Evolutionary conservation across 169 alveolate genomes (phyloP).

Genomic region (Cryptosporidium felis): DNA sequence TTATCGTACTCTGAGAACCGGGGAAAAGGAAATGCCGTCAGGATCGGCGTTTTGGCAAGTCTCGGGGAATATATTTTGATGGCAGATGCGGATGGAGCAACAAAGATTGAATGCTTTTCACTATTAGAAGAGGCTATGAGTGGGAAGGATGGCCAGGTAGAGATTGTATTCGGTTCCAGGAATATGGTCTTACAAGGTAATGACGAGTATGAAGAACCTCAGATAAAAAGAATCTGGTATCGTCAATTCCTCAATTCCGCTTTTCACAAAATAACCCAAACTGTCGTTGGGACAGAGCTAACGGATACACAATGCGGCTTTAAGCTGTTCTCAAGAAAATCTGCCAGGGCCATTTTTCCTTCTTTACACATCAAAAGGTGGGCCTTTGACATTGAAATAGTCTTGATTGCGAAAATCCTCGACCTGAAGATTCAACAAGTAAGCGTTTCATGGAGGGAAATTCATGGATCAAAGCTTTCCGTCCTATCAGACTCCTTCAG

Average conservation of each 20-base stretch:
- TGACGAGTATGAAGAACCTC: not conserved
- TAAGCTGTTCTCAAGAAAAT: slow-evolving; percentile 83
- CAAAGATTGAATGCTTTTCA: slow-evolving; percentile 80
- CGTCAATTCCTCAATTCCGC: slow-evolving; percentile 44
- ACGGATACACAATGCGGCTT: slow-evolving; percentile 90
- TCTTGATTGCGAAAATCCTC: slow-evolving; percentile 77
- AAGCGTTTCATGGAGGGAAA: slow-evolving; percentile 87
- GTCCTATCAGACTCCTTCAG: slow-evolving; percentile 69
- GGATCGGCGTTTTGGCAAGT: slow-evolving; percentile 77
- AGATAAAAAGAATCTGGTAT: slow-evolving; percentile 2
- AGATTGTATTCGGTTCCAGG: slow-evolving; percentile 85
- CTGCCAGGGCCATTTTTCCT: slow-evolving; percentile 81
- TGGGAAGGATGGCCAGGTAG: slow-evolving; percentile 72
- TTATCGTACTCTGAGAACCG: slow-evolving; percentile 76
- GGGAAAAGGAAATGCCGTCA: slow-evolving; percentile 89
- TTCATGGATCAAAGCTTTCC: slow-evolving; percentile 76
- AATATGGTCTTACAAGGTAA: slow-evolving; percentile 68
- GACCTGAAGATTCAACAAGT: slow-evolving; percentile 80
- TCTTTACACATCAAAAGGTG: slow-evolving; percentile 85
- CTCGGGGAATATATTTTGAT: slow-evolving; percentile 81
- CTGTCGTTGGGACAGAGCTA: slow-evolving; percentile 64
- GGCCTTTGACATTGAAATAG: slow-evolving; percentile 90
- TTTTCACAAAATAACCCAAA: slow-evolving; percentile 38
- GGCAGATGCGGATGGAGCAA: slow-evolving; percentile 92
- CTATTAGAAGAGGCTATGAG: slow-evolving; percentile 71